Percentiles rank a stretch among this genome's conserved stretches.
phyloP scores from a whole-genome alignment of 2,329 filamentous ascomycete species.

The Xylaria sp. region DNA sequence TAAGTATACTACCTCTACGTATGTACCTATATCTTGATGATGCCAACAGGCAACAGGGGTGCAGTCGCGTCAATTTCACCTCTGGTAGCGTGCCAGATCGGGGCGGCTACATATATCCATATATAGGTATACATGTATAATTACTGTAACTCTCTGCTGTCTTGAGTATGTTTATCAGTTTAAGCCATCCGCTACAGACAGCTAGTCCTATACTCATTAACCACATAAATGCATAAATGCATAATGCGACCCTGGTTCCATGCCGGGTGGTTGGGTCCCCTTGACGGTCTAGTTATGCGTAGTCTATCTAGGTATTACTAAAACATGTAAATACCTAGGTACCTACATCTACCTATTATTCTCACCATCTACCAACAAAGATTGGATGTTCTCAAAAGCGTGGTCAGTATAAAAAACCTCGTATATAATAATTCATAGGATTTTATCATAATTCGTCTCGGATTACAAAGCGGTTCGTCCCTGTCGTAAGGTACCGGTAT shows the following conservation, averaged over 20 bases:
- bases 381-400: not conserved
- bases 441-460: not conserved
- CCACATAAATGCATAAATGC: not conserved
- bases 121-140: not conserved
- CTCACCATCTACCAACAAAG: not conserved
- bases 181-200: not conserved
- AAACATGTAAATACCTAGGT: too few species aligned
- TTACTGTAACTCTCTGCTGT: not conserved
- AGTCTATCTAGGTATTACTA: too few species aligned
- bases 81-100: conserved; percentile 19
- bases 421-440: not conserved
- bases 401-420: not conserved
- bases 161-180: not conserved
- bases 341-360: not conserved
- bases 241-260: not conserved
- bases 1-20: too few species aligned
- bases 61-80: conserved; percentile 21
- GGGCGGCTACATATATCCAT: not conserved
- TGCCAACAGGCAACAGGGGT: conserved; percentile 11
- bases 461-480: not conserved
- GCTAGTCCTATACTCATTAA: not conserved
- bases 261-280: too few species aligned
- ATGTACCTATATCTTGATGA: too few species aligned
- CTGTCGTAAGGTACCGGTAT: too few species aligned
- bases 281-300: too few species aligned